phyloP scores from a whole-genome alignment of 208 protist species.

The Leptomonas pyrrhocoris region DNA sequence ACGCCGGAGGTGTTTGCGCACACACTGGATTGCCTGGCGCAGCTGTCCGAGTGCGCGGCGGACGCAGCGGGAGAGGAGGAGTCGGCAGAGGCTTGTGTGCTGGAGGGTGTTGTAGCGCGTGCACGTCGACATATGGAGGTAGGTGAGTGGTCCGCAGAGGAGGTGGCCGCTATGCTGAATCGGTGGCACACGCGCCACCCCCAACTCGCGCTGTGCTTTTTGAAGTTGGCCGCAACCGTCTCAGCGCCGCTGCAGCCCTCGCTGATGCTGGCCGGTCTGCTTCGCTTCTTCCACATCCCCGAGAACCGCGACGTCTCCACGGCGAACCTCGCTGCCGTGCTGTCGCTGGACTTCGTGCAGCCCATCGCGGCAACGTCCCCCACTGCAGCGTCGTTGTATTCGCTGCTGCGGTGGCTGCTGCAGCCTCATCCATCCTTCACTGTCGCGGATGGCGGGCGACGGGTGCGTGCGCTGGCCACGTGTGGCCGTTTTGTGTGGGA shows the following conservation, averaged over 20 bases:
- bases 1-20: slow-evolving; percentile 26
- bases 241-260: slow-evolving; percentile 25
- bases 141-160: slow-evolving; percentile 8
- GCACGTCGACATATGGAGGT: slow-evolving; percentile 12
- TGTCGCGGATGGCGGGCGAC: slow-evolving; percentile 14
- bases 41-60: slow-evolving; percentile 7
- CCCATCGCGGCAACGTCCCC: slow-evolving; percentile 8
- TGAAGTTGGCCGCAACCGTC: slow-evolving; percentile 27
- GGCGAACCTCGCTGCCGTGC: not conserved
- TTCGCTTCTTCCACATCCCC: slow-evolving; percentile 25
- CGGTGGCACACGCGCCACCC: slow-evolving; percentile 39
- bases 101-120: slow-evolving; percentile 1
- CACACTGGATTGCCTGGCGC: slow-evolving; percentile 29
- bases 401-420: slow-evolving; percentile 32
- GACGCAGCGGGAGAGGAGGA: slow-evolving; percentile 3
- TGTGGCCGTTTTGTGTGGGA: slow-evolving; percentile 36
- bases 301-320: slow-evolving; percentile 19
- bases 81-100: slow-evolving; percentile 1
- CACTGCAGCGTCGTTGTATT: slow-evolving; percentile 11
- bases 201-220: slow-evolving; percentile 24
- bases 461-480: slow-evolving; percentile 38
- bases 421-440: slow-evolving; percentile 33
- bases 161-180: slow-evolving; percentile 35
- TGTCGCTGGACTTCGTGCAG: slow-evolving; percentile 5
- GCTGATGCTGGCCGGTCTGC: slow-evolving; percentile 18